Evolutionary conservation across 176 grass and related monocot genomes (phyloP).

Genomic region (Ananas comosus): DNA sequence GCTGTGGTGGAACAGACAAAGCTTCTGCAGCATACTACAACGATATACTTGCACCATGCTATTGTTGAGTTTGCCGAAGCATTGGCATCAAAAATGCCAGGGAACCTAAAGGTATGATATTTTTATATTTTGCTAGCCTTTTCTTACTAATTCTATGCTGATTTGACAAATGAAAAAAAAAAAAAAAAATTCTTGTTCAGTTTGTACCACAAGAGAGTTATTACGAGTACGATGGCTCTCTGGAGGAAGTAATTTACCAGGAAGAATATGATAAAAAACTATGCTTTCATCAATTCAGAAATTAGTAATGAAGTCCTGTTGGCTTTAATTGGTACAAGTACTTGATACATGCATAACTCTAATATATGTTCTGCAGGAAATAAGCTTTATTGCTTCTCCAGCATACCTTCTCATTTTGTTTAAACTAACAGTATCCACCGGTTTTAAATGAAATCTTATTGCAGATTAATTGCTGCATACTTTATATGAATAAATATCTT

Average conservation of each 20-base stretch:
- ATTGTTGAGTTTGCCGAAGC: slow-evolving; percentile 93
- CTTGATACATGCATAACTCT: no score
- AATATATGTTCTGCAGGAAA: no score
- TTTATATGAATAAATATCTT: not conserved
- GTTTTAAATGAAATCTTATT: no score
- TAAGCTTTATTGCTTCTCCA: not conserved
- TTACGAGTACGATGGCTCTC: no score
- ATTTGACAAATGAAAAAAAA: not conserved
- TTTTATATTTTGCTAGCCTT: not conserved
- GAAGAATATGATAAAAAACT: not conserved
- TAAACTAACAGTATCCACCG: not conserved
- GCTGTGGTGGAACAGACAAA: slow-evolving; percentile 84
- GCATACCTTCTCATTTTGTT: slow-evolving; percentile 5
- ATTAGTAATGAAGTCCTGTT: no score
- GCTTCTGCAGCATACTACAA: slow-evolving; percentile 90
- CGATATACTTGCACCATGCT: slow-evolving; percentile 89
- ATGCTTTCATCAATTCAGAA: not conserved
- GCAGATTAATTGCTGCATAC: no score
- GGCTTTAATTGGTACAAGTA: no score
- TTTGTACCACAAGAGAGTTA: no score
- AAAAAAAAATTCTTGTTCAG: not conserved
- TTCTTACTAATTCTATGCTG: not conserved
- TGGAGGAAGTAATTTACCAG: no score
- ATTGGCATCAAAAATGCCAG: slow-evolving; percentile 83
- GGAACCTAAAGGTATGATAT: slow-evolving; percentile 71